Evolutionary conservation across 345 rosid species (phyloP), one percentile per base, ranked within the genome.

Genomic region (Gossypium rotundifolium): DNA sequence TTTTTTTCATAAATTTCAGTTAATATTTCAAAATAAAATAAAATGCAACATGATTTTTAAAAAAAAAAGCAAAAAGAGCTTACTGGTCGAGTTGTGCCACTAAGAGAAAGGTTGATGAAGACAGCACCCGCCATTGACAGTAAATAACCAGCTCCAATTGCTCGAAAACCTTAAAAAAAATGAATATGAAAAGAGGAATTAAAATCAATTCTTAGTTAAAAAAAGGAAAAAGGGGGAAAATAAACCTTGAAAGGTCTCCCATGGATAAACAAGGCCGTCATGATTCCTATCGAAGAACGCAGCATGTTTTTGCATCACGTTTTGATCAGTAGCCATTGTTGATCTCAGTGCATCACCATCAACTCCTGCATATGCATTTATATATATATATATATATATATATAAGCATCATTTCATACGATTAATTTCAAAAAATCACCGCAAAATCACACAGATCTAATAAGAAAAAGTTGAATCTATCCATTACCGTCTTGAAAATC

Each of bases 221-320:
- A 16, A 3, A 57, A 22, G 11, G 27, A 6, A 33, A 57, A 57
- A n/a, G 3, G 5, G 16, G 2, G 61, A 16, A 8, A 1, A 16
- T 8, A 17, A 22, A 83, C 98, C 98, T 85, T 84, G 71, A 58
- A 79, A 91, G 17, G 97, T 93, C 77, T 93, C 98, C 71, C 86
- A 90, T 1, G 95, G 97, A 78, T 93, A 90, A 44, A 93, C 82
- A 17, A 89, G 16, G 1, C 98, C 98, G 61, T 93, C 98, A 38
- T 88, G 79, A 74, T 93, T 87, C 78, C 84, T 79, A 17, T 93
- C 98, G 65, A 93, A 93, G 84, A 91, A 93, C 67, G 91, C 85
- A 0, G 77, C 98, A 63, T 93, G 98, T 77, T 80, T 89, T 76
- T 91, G 97, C 78, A 93, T 79, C 78, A 82, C 76, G 67, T 81